Conservation (phyloP, 129 eudicot species). For the Lactuca sativa region DNA sequence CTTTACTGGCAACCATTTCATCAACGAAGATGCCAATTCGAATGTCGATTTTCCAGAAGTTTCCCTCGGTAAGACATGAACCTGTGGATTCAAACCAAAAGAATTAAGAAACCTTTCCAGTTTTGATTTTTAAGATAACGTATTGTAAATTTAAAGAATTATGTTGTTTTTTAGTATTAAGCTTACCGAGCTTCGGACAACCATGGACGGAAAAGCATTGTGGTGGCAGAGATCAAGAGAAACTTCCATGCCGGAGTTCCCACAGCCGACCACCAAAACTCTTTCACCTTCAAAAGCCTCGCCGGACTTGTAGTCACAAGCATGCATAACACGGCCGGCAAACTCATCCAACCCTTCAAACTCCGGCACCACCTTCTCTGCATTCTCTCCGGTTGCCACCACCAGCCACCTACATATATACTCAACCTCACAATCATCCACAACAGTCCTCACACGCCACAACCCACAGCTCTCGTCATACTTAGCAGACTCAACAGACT, state of each 20-base stretch:
- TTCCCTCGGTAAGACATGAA: conserved; percentile 88
- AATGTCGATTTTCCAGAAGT: conserved; percentile 77
- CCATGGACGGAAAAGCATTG: conserved; percentile 72
- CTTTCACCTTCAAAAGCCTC: conserved; percentile 51
- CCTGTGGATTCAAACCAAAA: conserved; percentile 41
- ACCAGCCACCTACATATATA: conserved; percentile 95
- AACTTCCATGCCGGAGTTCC: conserved; percentile 97
- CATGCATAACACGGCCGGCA: conserved; percentile 76
- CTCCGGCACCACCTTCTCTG: conserved; percentile 78
- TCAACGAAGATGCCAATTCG: conserved; percentile 52
- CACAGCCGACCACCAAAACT: conserved; percentile 90
- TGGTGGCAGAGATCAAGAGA: conserved; percentile 90
- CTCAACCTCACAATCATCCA: conserved; percentile 46
- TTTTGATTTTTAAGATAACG: neutral
- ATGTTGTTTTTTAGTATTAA: neutral
- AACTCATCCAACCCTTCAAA: conserved; percentile 71
- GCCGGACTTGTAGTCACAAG: conserved; percentile 84
- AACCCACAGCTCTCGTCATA: conserved; percentile 76
- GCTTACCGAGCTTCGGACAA: conserved; percentile 91
- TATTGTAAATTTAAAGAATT: neutral
- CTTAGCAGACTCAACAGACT: conserved; percentile 72
- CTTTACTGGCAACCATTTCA: conserved; percentile 75
- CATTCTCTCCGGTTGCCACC: conserved; percentile 96
- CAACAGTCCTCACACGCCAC: conserved; percentile 60
- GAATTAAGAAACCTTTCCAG: neutral